Percentiles rank a stretch among this genome's conserved stretches.
phyloP scores from a whole-genome alignment of 1,284 basidiomycete species.

The Pulveroboletus ridleyi region DNA sequence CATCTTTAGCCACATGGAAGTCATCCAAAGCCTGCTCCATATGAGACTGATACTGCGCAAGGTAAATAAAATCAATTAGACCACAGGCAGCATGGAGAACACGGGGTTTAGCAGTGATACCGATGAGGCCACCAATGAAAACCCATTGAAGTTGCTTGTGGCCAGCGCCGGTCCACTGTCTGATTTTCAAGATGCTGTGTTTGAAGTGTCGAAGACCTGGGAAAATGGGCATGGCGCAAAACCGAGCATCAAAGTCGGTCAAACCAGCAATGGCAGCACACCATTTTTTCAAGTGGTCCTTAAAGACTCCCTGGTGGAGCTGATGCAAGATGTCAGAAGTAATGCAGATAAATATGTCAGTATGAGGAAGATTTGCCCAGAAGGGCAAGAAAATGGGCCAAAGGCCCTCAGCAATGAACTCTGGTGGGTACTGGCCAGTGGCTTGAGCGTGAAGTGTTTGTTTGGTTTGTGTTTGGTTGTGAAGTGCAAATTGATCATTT shows the following conservation, averaged over 20 bases:
- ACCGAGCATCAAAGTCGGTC: neutral
- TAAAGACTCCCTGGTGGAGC: neutral
- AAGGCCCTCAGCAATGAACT: neutral
- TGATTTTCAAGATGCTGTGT: neutral
- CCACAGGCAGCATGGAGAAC: no score
- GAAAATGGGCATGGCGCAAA: neutral
- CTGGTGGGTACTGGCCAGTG: neutral
- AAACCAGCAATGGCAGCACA: neutral
- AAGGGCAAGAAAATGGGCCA: neutral
- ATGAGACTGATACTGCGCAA: no score
- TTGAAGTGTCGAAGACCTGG: neutral
- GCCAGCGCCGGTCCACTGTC: neutral
- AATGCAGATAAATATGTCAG: neutral
- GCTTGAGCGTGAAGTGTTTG: neutral
- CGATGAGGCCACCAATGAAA: no score
- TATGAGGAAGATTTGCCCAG: neutral
- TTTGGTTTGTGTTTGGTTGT: neutral
- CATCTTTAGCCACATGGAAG: no score
- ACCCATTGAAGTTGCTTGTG: no score
- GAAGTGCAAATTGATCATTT: rapidly evolving
- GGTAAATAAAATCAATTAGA: no score
- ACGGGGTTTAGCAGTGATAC: no score
- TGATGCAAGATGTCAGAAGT: neutral
- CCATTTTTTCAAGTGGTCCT: neutral
- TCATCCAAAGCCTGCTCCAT: no score